phyloP scores from a whole-genome alignment of 1,139 yeast species.

The Zygosaccharomyces pseudobailii region DNA sequence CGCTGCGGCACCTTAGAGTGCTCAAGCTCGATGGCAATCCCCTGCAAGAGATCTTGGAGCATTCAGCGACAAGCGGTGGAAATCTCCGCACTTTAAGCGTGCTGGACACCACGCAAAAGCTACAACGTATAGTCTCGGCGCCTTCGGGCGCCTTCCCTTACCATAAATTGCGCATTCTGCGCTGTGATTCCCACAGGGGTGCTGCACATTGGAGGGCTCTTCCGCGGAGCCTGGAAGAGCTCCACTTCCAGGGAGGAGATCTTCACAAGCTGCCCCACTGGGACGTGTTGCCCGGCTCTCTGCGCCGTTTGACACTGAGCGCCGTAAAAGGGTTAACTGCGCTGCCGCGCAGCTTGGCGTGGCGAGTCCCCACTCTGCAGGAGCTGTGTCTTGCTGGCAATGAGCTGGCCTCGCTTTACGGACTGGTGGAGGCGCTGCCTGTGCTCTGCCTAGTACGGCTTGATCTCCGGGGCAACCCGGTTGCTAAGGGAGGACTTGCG shows the following conservation, averaged over 20 bases:
- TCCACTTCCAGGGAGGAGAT: slow-evolving; percentile 6
- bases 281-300: slow-evolving; percentile 8
- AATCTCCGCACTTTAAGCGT: slow-evolving; percentile 5
- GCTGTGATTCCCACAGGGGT: slow-evolving; percentile 5
- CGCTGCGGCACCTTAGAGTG: slow-evolving; percentile 16
- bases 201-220: slow-evolving; percentile 3
- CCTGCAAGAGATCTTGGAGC: slow-evolving; percentile 13
- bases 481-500: background rate
- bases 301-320: slow-evolving; percentile 6
- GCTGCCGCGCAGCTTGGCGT: slow-evolving; percentile 7
- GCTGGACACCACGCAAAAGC: slow-evolving; percentile 3
- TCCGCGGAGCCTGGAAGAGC: slow-evolving; percentile 9
- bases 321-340: slow-evolving; percentile 6
- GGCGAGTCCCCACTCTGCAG: slow-evolving; percentile 8
- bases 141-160: slow-evolving; percentile 5
- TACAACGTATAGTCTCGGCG: background rate
- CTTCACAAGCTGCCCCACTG: slow-evolving; percentile 7
- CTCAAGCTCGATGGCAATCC: slow-evolving; percentile 27
- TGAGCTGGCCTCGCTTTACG: slow-evolving; percentile 9
- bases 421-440: slow-evolving; percentile 9
- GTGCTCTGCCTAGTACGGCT: slow-evolving; percentile 7
- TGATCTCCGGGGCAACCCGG: slow-evolving; percentile 8
- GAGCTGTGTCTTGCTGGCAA: slow-evolving; percentile 9
- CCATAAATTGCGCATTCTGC: slow-evolving; percentile 7
- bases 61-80: background rate